phyloP scores from a whole-genome alignment of 352 stramenopile genomes.

The Phytophthora citricola region DNA sequence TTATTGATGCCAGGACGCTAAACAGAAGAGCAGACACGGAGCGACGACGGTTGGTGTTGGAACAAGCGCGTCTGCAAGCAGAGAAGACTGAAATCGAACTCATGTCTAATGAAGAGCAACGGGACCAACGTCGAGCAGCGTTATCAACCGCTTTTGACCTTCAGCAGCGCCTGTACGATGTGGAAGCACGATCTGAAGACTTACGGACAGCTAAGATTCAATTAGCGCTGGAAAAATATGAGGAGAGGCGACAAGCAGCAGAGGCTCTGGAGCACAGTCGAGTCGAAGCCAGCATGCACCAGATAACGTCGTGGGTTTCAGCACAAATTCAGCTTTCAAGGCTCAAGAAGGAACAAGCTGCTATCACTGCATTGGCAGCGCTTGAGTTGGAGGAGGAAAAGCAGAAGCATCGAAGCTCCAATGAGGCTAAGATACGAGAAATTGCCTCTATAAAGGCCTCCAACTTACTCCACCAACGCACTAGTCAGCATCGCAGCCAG shows the following conservation, averaged over 20 bases:
- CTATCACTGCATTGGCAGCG: constrained; percentile 16
- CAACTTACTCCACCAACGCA: constrained; percentile 30
- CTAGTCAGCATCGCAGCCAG: constrained; percentile 27
- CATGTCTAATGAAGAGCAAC: constrained; percentile 48
- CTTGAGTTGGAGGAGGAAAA: constrained; percentile 31
- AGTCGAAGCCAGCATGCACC: constrained; percentile 37
- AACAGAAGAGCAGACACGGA: constrained; percentile 22
- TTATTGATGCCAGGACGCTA: constrained; percentile 36
- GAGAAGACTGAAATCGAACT: constrained; percentile 48
- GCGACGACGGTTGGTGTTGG: constrained; percentile 8
- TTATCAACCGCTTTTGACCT: constrained; percentile 17
- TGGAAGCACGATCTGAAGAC: constrained; percentile 27
- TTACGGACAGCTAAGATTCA: constrained; percentile 24
- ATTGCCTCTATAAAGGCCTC: constrained; percentile 37
- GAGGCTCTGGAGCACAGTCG: constrained; percentile 13
- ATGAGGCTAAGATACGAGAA: constrained; percentile 29
- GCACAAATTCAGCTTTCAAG: constrained; percentile 34
- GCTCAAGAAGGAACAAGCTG: constrained; percentile 32
- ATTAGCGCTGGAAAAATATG: constrained; percentile 34
- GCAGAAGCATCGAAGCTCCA: constrained; percentile 19
- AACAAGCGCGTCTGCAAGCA: constrained; percentile 23
- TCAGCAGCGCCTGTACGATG: constrained; percentile 24
- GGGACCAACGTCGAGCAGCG: constrained; percentile 30
- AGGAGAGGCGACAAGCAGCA: constrained; percentile 22
- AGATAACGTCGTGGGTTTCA: constrained; percentile 48